Base-by-base conservation (phyloP, 257 asterid species). In the Avicennia marina region DNA sequence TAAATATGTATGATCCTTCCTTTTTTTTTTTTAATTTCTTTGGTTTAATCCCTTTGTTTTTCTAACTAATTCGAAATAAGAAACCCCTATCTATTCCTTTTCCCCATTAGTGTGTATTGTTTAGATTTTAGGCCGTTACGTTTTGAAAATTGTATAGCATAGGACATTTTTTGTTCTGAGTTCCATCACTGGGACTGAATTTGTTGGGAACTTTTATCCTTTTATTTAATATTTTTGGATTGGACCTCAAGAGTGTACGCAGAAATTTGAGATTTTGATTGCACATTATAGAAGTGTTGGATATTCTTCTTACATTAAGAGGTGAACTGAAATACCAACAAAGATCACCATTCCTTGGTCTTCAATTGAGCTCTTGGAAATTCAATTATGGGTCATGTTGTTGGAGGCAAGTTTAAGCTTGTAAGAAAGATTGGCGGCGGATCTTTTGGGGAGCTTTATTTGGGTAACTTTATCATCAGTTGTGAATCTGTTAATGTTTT, bases 371-470 rank as follows among this genome's bases (percentile, higher is more conserved):
- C 32, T 25, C 17, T 69, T 70, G 46, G 69, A 51, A 47, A 71
- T 54, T 46, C 58, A 47, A 75, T 26, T 10, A 89, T 89, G 96
- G 96, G 81, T 83, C 95, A 72, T 63, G 81, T 83, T 32, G 70
- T 89, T 63, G 90, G 94, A 64, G 85, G 82, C 36, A 89, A 89
- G 80, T 89, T 78, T 72, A 89, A 79, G 86, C 76, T 89, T 27
- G 89, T 90, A 62, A 78, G 90, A 68, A 89, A 89, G 85, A 89
- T 89, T 68, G 96, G 96, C n/a, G 81, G 86, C 44, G 95, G 96
- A 85, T 89, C 96, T 45, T 89, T 89, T 70, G 96, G 96, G 70
- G 96, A 89, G 75, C 95, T 89, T 43, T 89, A 77, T 71, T 65
- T 89, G 74, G 96, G 96, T 83, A 86, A 56, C 53, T 53, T 44